These are phyloP conservation scores for Mucor ambiguus DNA, from an alignment of 371 early-diverging fungal species.

Conservation along the genomic window DNA sequence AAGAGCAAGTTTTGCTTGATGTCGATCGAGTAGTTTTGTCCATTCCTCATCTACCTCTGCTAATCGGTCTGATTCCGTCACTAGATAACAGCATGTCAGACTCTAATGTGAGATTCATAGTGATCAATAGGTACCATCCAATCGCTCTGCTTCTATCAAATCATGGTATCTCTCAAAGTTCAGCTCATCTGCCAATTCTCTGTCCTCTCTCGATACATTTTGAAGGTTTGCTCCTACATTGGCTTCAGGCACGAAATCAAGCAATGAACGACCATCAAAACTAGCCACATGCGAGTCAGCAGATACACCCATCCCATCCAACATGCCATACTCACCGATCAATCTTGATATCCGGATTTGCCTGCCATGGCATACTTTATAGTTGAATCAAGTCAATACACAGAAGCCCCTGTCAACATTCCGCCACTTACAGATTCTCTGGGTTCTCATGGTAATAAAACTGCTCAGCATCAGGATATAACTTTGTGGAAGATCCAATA, in stretches of 20 bases:
- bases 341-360: constrained; percentile 49
- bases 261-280: constrained; percentile 61
- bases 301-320: neutral
- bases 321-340: constrained; percentile 36
- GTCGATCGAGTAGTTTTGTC: constrained; percentile 54
- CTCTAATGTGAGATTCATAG: neutral
- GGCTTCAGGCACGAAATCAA: constrained; percentile 53
- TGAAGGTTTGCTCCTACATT: constrained; percentile 10
- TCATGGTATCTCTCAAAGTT: constrained; percentile 64
- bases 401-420: neutral
- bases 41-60: constrained; percentile 54
- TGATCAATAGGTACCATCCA: constrained; percentile 36
- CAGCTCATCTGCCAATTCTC: constrained; percentile 47
- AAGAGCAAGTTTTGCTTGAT: constrained; percentile 53
- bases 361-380: constrained; percentile 57
- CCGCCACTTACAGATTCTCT: constrained; percentile 47
- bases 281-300: constrained; percentile 17
- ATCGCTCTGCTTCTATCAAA: constrained; percentile 56
- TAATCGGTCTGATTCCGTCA: constrained; percentile 46
- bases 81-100: constrained; percentile 18
- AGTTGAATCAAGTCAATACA: neutral
- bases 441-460: constrained; percentile 56
- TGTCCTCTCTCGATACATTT: constrained; percentile 34
- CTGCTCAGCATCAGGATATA: constrained; percentile 58
- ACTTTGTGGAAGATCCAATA: constrained; percentile 50